These are phyloP conservation scores for Aspergillus sclerotiicarbonarius DNA, from an alignment of 495 filamentous ascomycete species.

Conservation along the genomic window DNA sequence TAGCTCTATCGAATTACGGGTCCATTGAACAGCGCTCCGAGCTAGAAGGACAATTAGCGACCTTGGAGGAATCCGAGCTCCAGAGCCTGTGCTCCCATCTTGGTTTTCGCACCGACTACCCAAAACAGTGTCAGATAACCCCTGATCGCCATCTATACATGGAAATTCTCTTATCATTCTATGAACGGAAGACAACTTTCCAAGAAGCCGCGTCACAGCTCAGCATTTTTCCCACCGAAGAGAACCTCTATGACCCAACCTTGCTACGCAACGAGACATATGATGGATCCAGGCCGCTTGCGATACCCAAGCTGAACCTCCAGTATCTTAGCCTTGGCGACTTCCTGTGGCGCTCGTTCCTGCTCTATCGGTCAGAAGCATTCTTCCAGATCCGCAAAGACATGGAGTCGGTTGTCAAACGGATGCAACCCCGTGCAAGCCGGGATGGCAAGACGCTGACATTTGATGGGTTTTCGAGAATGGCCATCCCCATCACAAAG, in stretches of 20 bases:
- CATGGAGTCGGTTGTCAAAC: conserved; percentile 76
- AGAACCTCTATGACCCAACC: conserved; percentile 76
- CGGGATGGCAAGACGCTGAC: conserved; percentile 58
- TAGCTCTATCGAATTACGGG: conserved; percentile 90
- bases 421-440: conserved; percentile 67
- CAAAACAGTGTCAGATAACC: conserved; percentile 60
- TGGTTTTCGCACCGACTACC: conserved; percentile 78
- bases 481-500: conserved; percentile 84
- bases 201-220: conserved; percentile 72
- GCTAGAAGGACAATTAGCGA: conserved; percentile 71
- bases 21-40: conserved; percentile 78
- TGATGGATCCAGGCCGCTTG: conserved; percentile 82
- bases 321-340: conserved; percentile 95
- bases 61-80: conserved; percentile 71
- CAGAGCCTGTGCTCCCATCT: conserved; percentile 64
- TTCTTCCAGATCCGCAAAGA: conserved; percentile 94
- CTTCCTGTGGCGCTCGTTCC: conserved; percentile 89
- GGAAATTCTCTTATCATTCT: conserved; percentile 73
- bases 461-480: conserved; percentile 85
- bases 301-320: conserved; percentile 91
- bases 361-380: conserved; percentile 84
- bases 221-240: conserved; percentile 79
- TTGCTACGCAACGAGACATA: conserved; percentile 84
- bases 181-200: conserved; percentile 79
- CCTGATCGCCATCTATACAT: conserved; percentile 65